Percentiles rank a stretch among this genome's conserved stretches.
phyloP scores from a whole-genome alignment of 2,329 filamentous ascomycete genomes.

The Hypoxylon sp. region DNA sequence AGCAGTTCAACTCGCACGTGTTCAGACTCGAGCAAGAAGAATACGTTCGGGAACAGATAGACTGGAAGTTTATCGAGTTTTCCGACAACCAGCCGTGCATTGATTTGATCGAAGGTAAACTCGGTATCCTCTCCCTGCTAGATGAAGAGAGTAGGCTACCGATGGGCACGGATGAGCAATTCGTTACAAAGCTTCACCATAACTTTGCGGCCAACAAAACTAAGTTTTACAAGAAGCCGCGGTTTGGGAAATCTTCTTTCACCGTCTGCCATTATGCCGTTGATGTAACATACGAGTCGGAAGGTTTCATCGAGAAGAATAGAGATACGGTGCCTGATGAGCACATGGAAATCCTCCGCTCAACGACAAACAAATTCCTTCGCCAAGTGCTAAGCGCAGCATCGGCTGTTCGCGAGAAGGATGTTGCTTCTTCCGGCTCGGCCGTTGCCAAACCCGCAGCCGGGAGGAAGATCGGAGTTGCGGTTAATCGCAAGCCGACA shows the following conservation, averaged over 20 bases:
- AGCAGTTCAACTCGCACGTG: slow-evolving; percentile 99
- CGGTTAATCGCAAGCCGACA: slow-evolving; percentile 95
- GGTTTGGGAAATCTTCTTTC: slow-evolving; percentile 97
- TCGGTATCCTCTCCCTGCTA: slow-evolving; percentile 90
- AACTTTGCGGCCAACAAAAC: slow-evolving; percentile 92
- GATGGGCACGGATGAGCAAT: slow-evolving; percentile 97
- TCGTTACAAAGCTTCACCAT: slow-evolving; percentile 94
- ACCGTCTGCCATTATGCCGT: slow-evolving; percentile 98
- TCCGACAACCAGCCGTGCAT: slow-evolving; percentile 99
- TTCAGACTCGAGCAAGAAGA: slow-evolving; percentile 99
- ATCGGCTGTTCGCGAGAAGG: slow-evolving; percentile 89
- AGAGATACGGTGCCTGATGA: slow-evolving; percentile 98
- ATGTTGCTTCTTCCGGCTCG: slow-evolving; percentile 72
- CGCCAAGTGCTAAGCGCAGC: slow-evolving; percentile 87
- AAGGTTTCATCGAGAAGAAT: slow-evolving; percentile 99
- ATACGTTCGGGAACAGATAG: slow-evolving; percentile 94
- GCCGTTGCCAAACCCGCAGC: slow-evolving; percentile 82
- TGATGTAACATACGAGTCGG: slow-evolving; percentile 98
- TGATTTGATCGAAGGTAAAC: slow-evolving; percentile 95
- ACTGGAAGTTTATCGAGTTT: slow-evolving; percentile 99
- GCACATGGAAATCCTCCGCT: slow-evolving; percentile 91
- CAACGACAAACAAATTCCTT: slow-evolving; percentile 87
- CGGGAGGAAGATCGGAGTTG: slow-evolving; percentile 88
- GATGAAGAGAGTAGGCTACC: slow-evolving; percentile 97
- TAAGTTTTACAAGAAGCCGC: slow-evolving; percentile 97